Conservation (phyloP, 495 filamentous ascomycete genomes). For the Xylaria cubensis region DNA sequence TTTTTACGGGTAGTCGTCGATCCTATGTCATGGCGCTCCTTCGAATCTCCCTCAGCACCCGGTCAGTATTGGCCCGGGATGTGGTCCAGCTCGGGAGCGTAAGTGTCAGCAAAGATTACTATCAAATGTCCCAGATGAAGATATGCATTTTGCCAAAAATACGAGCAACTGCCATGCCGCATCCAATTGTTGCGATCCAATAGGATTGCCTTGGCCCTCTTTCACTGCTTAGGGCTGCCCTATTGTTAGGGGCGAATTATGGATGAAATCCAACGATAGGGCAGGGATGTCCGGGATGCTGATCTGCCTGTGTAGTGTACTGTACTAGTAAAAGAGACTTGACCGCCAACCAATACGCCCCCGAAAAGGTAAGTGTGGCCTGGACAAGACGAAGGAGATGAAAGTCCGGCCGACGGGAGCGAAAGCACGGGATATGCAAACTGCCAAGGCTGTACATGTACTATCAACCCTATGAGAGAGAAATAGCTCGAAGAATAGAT, state of each 20-base stretch:
- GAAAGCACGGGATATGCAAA: background rate
- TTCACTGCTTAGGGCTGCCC: background rate
- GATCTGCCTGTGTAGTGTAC: background rate
- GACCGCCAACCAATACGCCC: constrained; percentile 4
- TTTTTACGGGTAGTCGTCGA: constrained; percentile 10
- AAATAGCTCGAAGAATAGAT: background rate
- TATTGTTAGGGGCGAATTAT: constrained; percentile 14
- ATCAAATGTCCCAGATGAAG: constrained; percentile 10
- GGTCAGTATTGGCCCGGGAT: background rate
- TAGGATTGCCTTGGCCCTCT: background rate
- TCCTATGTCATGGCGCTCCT: constrained; percentile 19
- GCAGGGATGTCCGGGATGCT: background rate
- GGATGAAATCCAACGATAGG: constrained; percentile 10
- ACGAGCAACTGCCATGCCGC: constrained; percentile 16
- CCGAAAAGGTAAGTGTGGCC: background rate
- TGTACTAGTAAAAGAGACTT: background rate
- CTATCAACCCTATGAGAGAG: background rate
- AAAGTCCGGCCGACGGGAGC: constrained; percentile 17
- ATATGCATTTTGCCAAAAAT: constrained; percentile 13
- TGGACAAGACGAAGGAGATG: constrained; percentile 1
- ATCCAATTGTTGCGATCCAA: constrained; percentile 16
- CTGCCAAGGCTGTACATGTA: background rate
- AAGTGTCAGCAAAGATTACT: constrained; percentile 8
- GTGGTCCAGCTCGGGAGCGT: background rate
- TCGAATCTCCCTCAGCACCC: constrained; percentile 18